Conservation (phyloP, 1,284 basidiomycete species). For the Veloporphyrellus conicus region DNA sequence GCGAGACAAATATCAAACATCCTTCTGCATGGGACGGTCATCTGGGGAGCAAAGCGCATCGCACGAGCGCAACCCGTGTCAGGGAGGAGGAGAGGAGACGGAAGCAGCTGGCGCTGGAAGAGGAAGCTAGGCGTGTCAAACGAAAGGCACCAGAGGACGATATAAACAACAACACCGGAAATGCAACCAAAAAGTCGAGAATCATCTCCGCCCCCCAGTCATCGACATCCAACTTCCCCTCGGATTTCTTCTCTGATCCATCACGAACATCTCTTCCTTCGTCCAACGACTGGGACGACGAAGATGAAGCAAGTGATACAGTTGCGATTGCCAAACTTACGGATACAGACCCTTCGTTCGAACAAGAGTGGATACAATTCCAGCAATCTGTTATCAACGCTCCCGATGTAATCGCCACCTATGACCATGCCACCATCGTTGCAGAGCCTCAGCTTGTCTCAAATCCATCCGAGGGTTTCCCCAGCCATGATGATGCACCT, state of each 20-base stretch:
- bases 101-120: conserved; percentile 36
- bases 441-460: conserved; percentile 60
- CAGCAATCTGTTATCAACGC: conserved; percentile 54
- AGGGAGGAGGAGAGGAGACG: conserved; percentile 49
- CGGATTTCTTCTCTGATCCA: conserved; percentile 77
- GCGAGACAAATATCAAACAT: conserved; percentile 61
- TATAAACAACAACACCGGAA: not conserved
- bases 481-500: conserved; percentile 31
- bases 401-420: conserved; percentile 45
- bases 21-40: conserved; percentile 81
- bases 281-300: conserved; percentile 44
- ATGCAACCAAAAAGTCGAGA: conserved; percentile 34
- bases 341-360: conserved; percentile 37
- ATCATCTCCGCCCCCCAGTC: conserved; percentile 21
- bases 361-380: conserved; percentile 67
- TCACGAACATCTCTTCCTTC: conserved; percentile 44
- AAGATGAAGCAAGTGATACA: conserved; percentile 33
- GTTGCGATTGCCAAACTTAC: conserved; percentile 2
- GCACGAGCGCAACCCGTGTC: conserved; percentile 54
- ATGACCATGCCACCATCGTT: conserved; percentile 63
- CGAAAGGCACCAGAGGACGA: conserved; percentile 42
- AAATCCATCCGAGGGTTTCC: conserved; percentile 53
- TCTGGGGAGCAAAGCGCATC: conserved; percentile 73
- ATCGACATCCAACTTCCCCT: conserved; percentile 43
- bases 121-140: conserved; percentile 28